These are phyloP conservation scores for Neurospora pannonica DNA, from an alignment of 495 filamentous ascomycete genomes.

Conservation along the genomic window DNA sequence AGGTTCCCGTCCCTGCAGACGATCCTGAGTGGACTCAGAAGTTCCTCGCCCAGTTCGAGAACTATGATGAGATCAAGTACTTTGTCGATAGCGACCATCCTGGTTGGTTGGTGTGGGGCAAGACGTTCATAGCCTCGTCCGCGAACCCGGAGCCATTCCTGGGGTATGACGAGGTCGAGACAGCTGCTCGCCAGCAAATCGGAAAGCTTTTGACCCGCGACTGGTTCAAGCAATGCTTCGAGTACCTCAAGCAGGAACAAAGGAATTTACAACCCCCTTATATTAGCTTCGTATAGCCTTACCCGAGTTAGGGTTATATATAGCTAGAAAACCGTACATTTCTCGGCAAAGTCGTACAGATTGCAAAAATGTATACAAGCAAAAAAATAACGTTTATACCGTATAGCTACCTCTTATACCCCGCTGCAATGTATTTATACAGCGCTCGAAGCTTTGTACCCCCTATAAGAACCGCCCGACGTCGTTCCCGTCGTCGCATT, in stretches of 20 bases:
- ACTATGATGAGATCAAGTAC: slow-evolving; percentile 66
- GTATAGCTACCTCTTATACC: too few relatives aligned
- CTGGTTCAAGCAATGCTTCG: slow-evolving; percentile 85
- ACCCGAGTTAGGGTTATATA: too few relatives aligned
- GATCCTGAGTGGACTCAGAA: slow-evolving; percentile 70
- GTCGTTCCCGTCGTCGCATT: too few relatives aligned
- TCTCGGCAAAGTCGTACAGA: too few relatives aligned
- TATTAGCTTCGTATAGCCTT: too few relatives aligned
- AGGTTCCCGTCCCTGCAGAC: slow-evolving; percentile 57
- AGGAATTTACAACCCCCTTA: too few relatives aligned
- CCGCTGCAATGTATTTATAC: too few relatives aligned
- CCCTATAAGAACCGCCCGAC: too few relatives aligned
- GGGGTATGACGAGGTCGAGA: slow-evolving; percentile 78
- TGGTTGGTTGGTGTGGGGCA: slow-evolving; percentile 95
- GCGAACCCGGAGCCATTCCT: slow-evolving; percentile 59
- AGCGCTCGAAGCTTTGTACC: too few relatives aligned
- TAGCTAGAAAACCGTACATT: too few relatives aligned
- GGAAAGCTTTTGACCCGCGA: slow-evolving; percentile 66
- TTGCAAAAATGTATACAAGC: too few relatives aligned
- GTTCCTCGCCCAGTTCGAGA: slow-evolving; percentile 68
- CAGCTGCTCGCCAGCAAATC: slow-evolving; percentile 63
- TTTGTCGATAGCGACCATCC: slow-evolving; percentile 88
- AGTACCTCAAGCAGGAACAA: slow-evolving; percentile 94
- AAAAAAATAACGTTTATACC: too few relatives aligned
- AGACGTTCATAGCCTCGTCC: slow-evolving; percentile 68